Evolutionary conservation across 805 yeast genomes (phyloP), one percentile per base, ranked within the genome.

Genomic region (Candida fluviatilis): DNA sequence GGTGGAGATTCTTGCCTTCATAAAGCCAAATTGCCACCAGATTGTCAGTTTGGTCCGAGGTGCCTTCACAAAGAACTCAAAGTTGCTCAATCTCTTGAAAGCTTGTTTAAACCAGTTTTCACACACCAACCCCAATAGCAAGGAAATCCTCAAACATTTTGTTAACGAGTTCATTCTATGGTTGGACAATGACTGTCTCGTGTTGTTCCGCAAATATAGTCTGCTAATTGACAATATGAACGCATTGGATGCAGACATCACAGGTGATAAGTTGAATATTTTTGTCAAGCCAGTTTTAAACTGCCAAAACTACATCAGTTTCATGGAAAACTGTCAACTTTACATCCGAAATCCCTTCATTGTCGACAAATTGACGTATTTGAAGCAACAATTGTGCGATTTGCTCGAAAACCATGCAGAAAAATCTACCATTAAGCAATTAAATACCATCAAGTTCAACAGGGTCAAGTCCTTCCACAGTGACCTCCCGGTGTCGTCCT

Each of bases 311-410:
- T 66, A 66, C 43, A 38, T 58, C 4, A 40, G 45, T 2, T 62
- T 68, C 43, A 54, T 64, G 11, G 53, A 47, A 14, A 39, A 46
- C 8, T 47, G 62, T 2, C 16, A 45, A 18, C 18, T 31, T 1
- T 23, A 51, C 6, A 36, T 68, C 18, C 53, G 71, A 30, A 68
- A 68, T 39, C 74, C 73, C 10, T 68, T 66, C 35, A 52, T 66
- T 11, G 41, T 62, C 19, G 68, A 62, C 8, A 63, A 57, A 40
- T 49, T 68, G 35, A 25, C 35, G 7, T 40, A 32, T 5, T 41
- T 51, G 15, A 42, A 41, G 29, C 13, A 19, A 3, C 42, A 45
- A 5, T 50, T 61, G 31, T 15, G 37, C 3, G 30, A 35, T 5
- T 37, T 64, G 13, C 37, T 63, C 3, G 45, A 42, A 2, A 38